Evolutionary conservation across 345 rosid species (phyloP).

Genomic region (Arabidopsis arenosa): DNA sequence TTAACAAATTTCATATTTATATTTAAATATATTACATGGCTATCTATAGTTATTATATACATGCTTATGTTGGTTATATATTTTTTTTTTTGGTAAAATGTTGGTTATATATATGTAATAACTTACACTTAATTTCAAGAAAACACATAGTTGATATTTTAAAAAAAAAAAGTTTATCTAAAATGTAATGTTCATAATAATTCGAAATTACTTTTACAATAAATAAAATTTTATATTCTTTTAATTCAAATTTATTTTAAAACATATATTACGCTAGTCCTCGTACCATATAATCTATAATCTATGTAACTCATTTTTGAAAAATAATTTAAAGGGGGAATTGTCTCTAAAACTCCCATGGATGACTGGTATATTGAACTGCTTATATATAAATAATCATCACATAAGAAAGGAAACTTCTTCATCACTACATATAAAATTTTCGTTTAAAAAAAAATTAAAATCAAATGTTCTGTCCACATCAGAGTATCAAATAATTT

Average conservation of each 20-base stretch:
- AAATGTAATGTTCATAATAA: no score
- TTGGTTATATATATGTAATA: no score
- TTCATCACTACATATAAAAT: slow-evolving; percentile 7
- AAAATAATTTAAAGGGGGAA: not conserved
- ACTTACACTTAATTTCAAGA: not conserved
- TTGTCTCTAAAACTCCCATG: not conserved
- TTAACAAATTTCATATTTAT: no score
- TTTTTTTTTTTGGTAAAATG: no score
- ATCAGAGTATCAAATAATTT: slow-evolving; percentile 33
- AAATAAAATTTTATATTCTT: no score
- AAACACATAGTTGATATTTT: no score
- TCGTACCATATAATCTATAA: no score
- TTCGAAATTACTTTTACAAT: no score
- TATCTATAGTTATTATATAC: not conserved
- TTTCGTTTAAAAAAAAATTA: not conserved
- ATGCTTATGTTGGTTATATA: not conserved
- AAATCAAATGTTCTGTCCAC: slow-evolving; percentile 29
- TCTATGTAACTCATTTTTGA: not conserved
- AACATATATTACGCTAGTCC: no score
- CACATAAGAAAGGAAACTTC: slow-evolving; percentile 29
- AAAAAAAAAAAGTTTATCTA: no score
- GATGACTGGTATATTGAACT: not conserved
- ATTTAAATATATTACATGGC: not conserved
- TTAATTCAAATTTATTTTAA: no score
- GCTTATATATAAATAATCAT: slow-evolving; percentile 24